Percentiles rank a stretch among this genome's conserved stretches.
These are phyloP conservation scores for Hortiboletus campestris DNA, from an alignment of 768 basidiomycete species.

Conservation along the genomic window DNA sequence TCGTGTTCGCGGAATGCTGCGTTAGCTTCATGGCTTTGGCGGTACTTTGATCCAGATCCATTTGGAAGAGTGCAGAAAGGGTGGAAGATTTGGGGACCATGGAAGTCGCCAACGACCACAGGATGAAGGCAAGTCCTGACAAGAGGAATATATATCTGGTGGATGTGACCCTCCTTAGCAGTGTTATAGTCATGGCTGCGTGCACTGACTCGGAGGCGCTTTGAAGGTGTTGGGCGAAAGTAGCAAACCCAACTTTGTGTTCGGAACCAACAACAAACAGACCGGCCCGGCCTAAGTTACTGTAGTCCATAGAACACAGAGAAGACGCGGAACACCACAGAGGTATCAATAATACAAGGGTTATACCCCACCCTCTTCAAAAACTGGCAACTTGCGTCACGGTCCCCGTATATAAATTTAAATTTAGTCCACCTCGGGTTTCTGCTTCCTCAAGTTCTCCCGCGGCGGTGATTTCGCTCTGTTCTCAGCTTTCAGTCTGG, in stretches of 20 bases:
- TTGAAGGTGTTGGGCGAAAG: background rate
- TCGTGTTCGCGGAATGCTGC: background rate
- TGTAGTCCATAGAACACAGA: no score
- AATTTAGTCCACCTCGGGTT: background rate
- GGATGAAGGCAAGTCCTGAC: constrained; percentile 18
- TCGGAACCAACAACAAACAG: background rate
- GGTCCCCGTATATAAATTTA: background rate
- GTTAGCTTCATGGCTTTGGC: background rate
- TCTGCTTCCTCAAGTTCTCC: background rate
- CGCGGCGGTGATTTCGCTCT: background rate
- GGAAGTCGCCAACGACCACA: constrained; percentile 18
- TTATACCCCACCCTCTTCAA: background rate
- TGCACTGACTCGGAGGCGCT: background rate
- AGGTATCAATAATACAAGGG: background rate
- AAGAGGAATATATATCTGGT: constrained; percentile 24
- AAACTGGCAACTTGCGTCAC: background rate
- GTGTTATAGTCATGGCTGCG: constrained; percentile 4
- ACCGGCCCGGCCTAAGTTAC: no score
- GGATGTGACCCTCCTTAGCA: constrained; percentile 12
- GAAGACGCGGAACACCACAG: no score
- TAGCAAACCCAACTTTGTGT: background rate
- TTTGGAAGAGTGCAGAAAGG: constrained; percentile 15
- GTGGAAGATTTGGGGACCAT: constrained; percentile 9
- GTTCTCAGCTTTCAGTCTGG: background rate
- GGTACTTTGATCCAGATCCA: constrained; percentile 11